phyloP scores from a whole-genome alignment of 2,329 filamentous ascomycete genomes.

The Claviceps capensis region DNA sequence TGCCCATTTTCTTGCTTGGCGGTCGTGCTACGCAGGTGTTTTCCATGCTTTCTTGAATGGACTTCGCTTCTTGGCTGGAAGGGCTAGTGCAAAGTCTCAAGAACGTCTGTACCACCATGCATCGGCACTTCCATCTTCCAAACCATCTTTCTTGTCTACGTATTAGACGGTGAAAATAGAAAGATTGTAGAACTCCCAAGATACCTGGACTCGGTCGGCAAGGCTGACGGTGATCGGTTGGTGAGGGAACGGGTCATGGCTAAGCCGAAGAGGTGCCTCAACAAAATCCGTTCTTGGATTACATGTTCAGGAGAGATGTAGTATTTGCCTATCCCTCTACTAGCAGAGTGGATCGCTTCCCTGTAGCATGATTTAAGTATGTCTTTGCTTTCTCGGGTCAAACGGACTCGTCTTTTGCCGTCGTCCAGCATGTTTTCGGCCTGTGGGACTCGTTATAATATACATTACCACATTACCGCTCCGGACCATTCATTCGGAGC shows the following conservation, averaged over 20 bases:
- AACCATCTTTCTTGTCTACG: conserved; percentile 42
- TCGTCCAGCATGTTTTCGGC: too few relatives aligned
- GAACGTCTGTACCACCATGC: conserved; percentile 41
- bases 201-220: conserved; percentile 25
- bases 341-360: neutral
- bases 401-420: too few relatives aligned
- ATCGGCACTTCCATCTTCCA: conserved; percentile 52
- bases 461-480: too few relatives aligned
- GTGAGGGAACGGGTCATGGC: conserved; percentile 23
- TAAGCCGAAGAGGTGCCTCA: conserved; percentile 22
- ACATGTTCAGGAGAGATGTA: conserved; percentile 11
- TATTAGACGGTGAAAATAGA: conserved; percentile 55
- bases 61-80: conserved; percentile 10
- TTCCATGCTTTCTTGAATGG: conserved; percentile 24
- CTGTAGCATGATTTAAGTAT: neutral
- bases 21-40: conserved; percentile 62
- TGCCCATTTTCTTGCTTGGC: conserved; percentile 39
- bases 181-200: conserved; percentile 21
- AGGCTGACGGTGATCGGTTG: conserved; percentile 23
- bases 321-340: neutral
- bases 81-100: conserved; percentile 20
- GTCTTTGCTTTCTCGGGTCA: too few relatives aligned
- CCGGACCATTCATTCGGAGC: neutral
- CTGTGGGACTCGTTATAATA: too few relatives aligned
- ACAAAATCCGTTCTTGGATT: conserved; percentile 28